A percentile compares a stretch with the other conserved stretches of the same genome.
Evolutionary conservation across 148 eudicot species (phyloP).

Genomic region (Oxyria digyna): DNA sequence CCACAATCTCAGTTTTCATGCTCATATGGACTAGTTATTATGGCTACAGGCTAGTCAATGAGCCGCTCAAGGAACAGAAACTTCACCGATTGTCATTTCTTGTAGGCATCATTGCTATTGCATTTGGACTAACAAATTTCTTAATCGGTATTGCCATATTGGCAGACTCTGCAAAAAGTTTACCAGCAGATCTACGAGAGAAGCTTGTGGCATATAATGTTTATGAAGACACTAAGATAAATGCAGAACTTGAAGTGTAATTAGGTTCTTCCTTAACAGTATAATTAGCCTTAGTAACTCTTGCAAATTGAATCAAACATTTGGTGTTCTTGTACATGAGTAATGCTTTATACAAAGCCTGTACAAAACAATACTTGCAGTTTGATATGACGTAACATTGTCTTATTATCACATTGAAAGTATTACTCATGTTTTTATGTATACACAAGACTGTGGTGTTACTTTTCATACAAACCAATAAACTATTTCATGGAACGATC

Average conservation of each 20-base stretch:
- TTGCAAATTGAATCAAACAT: not conserved
- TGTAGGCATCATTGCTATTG: constrained; percentile 24
- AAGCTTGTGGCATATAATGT: not conserved
- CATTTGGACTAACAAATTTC: constrained; percentile 28
- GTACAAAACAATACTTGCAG: not conserved
- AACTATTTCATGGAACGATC: not conserved
- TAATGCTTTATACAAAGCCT: not conserved
- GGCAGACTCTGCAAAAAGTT: constrained; percentile 19
- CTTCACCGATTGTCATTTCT: constrained; percentile 18
- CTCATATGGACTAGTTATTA: constrained; percentile 22
- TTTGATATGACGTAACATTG: not conserved
- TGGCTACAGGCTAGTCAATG: constrained; percentile 27
- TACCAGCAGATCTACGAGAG: constrained; percentile 7
- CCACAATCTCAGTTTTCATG: constrained; percentile 20
- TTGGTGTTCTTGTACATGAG: not conserved
- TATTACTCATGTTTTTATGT: not conserved
- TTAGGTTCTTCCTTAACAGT: not conserved
- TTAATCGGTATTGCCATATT: constrained; percentile 21
- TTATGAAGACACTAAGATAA: not conserved
- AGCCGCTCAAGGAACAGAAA: constrained; percentile 17
- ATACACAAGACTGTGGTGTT: not conserved
- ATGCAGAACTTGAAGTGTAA: not conserved
- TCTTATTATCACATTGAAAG: not conserved
- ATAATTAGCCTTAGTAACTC: not conserved
- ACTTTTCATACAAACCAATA: not conserved